A percentile compares a stretch with the other conserved stretches of the same genome.
phyloP scores from a whole-genome alignment of 1,139 yeast genomes.

The Kluyveromyces marxianus region DNA sequence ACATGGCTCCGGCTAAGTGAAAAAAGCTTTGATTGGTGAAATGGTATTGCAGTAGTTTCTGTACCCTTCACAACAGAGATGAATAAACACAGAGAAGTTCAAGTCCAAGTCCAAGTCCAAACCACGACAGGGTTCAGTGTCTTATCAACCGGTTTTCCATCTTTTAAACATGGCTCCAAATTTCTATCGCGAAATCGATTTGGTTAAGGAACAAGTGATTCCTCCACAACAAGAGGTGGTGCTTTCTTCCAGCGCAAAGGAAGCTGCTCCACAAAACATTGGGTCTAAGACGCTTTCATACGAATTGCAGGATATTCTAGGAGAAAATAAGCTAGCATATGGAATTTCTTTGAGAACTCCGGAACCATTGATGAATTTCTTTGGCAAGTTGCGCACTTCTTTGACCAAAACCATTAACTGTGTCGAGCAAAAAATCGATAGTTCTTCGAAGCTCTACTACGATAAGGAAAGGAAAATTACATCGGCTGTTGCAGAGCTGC shows the following conservation, averaged over 20 bases:
- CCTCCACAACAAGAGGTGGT: conserved; percentile 18
- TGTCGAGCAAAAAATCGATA: conserved; percentile 36
- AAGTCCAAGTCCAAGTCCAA: too few relatives aligned
- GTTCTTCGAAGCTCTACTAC: conserved; percentile 44
- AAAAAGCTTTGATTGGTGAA: too few relatives aligned
- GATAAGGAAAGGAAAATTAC: conserved; percentile 61
- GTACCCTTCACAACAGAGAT: too few relatives aligned
- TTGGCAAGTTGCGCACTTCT: conserved; percentile 16
- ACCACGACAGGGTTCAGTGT: too few relatives aligned
- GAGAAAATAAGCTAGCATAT: conserved; percentile 20
- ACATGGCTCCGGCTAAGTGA: too few relatives aligned
- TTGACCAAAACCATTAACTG: conserved; percentile 34
- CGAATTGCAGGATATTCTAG: conserved; percentile 12
- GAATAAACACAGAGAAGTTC: too few relatives aligned
- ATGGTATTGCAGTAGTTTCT: too few relatives aligned
- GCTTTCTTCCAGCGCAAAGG: conserved; percentile 18
- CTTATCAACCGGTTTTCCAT: not conserved
- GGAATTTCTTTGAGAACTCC: conserved; percentile 27
- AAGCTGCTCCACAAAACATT: conserved; percentile 15
- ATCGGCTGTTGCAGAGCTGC: conserved; percentile 59
- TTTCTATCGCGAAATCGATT: conserved; percentile 24
- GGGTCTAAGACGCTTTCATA: conserved; percentile 9
- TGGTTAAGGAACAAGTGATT: conserved; percentile 21
- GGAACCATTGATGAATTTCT: conserved; percentile 16
- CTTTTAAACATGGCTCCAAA: conserved; percentile 5